phyloP scores from a whole-genome alignment of 1,284 basidiomycete genomes.

The Marasmius tenuissimus region DNA sequence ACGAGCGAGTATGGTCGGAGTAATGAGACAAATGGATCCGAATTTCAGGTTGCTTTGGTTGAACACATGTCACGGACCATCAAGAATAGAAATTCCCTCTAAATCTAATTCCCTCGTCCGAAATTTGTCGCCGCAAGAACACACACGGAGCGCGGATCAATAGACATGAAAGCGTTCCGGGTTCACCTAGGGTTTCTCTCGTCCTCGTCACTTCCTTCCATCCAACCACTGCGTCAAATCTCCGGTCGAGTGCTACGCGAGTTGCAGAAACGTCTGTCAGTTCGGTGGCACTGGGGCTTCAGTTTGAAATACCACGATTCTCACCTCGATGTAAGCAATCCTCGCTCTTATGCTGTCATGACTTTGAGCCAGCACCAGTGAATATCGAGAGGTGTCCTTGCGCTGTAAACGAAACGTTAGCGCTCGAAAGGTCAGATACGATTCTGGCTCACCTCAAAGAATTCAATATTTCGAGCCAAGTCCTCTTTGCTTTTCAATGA shows the following conservation, averaged over 20 bases:
- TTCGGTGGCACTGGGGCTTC: background rate
- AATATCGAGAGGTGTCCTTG: conserved; percentile 67
- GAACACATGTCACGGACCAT: too few species aligned
- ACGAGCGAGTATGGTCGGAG: too few species aligned
- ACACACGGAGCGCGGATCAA: too few species aligned
- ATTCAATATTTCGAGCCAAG: conserved; percentile 60
- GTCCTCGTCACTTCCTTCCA: conserved; percentile 28
- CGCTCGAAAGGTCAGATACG: conserved; percentile 9
- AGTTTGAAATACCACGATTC: conserved; percentile 11
- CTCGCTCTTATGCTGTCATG: conserved; percentile 66
- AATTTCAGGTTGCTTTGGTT: too few species aligned
- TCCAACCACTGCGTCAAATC: conserved; percentile 67
- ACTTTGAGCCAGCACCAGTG: conserved; percentile 62
- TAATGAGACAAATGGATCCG: too few species aligned
- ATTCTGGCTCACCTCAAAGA: conserved; percentile 57
- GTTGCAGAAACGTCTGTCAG: conserved; percentile 30
- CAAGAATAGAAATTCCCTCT: too few species aligned
- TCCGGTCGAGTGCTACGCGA: conserved; percentile 56
- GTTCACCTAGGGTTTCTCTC: background rate
- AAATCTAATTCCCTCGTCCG: too few species aligned
- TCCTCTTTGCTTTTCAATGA: conserved; percentile 71
- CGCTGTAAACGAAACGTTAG: conserved; percentile 32
- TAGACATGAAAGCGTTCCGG: too few species aligned
- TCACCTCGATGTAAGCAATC: conserved; percentile 59
- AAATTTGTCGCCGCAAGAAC: too few species aligned